A percentile compares a stretch with the other conserved stretches of the same genome.
phyloP scores from a whole-genome alignment of 371 early-diverging fungal species.

The Haplosporangium sp. region DNA sequence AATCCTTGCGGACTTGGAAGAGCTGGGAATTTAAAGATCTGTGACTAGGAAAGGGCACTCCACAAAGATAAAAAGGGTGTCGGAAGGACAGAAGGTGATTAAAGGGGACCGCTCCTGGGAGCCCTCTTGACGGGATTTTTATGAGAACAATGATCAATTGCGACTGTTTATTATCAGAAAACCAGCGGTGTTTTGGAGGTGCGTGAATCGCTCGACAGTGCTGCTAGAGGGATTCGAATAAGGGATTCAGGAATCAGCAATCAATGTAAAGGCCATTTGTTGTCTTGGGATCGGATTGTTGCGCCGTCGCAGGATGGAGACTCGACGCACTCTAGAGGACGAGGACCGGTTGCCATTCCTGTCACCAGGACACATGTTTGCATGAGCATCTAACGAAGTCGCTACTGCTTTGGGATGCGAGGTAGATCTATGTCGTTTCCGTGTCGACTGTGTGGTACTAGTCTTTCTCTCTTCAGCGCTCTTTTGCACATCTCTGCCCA shows the following conservation, averaged over 20 bases:
- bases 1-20: not conserved
- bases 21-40: not conserved
- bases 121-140: no score
- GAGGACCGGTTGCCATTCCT: not conserved
- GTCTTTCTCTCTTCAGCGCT: no score
- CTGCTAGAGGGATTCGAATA: not conserved
- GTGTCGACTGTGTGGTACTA: no score
- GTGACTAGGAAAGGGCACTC: constrained; percentile 1
- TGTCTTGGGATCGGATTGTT: constrained; percentile 19
- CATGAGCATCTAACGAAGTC: not conserved
- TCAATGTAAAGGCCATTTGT: constrained; percentile 21
- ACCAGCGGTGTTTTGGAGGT: not conserved
- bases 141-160: no score
- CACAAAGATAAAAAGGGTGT: no score
- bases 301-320: not conserved
- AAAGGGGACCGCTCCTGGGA: no score
- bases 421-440: not conserved
- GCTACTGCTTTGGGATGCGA: not conserved
- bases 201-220: not conserved
- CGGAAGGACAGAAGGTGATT: not conserved
- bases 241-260: not conserved
- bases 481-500: no score
- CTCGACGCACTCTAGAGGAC: not conserved
- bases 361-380: not conserved
- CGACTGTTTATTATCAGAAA: no score